phyloP scores from a whole-genome alignment of 768 basidiomycete species.

The Tulasnella sp. region DNA sequence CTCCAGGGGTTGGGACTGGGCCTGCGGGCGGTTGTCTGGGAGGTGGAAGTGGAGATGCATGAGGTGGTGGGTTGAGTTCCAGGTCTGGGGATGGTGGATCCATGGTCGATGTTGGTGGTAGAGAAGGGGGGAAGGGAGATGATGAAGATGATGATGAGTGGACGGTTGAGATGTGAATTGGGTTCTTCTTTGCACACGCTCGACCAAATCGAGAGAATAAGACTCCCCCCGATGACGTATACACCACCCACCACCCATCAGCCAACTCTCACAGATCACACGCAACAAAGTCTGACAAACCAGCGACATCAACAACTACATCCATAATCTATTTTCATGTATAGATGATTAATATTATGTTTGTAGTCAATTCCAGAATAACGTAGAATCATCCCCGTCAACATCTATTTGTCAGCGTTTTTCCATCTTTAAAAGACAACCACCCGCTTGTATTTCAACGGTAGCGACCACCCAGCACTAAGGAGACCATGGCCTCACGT shows the following conservation, averaged over 20 bases:
- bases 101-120: slow-evolving; percentile 3
- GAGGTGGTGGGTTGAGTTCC: slow-evolving; percentile 15
- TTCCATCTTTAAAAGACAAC: background rate
- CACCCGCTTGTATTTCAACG: background rate
- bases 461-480: background rate
- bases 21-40: slow-evolving; percentile 21
- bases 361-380: background rate
- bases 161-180: slow-evolving; percentile 5
- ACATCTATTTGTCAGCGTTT: background rate
- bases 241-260: background rate
- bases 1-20: slow-evolving; percentile 15
- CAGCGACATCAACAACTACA: background rate
- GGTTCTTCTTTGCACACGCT: slow-evolving; percentile 1
- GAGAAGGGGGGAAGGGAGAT: background rate
- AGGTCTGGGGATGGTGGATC: slow-evolving; percentile 16
- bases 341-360: background rate
- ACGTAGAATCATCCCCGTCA: background rate
- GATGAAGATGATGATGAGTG: slow-evolving; percentile 2
- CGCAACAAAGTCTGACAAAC: background rate
- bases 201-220: background rate
- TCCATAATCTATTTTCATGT: no score
- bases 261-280: background rate
- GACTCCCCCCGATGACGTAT: slow-evolving; percentile 2
- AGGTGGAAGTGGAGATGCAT: slow-evolving; percentile 23
- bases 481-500: slow-evolving; percentile 18